Evolutionary conservation across 2,329 filamentous ascomycete species (phyloP).

Genomic region (Calonectria pteridis): DNA sequence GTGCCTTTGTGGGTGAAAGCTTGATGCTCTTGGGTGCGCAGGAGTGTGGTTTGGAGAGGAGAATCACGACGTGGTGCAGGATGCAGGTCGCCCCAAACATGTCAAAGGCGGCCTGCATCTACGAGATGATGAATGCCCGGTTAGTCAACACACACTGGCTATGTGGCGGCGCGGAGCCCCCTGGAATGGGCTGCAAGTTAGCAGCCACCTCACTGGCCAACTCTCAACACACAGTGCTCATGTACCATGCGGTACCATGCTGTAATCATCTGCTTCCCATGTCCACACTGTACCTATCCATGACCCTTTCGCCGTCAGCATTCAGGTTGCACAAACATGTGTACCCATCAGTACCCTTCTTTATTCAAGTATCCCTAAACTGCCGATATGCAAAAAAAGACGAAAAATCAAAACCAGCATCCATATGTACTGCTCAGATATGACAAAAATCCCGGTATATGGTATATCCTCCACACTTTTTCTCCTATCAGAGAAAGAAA

Average conservation of each 20-base stretch:
- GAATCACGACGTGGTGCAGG: not conserved
- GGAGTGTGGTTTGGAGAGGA: not conserved
- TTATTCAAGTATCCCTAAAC: constrained; percentile 9
- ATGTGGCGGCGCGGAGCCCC: not conserved
- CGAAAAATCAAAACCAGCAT: constrained; percentile 2
- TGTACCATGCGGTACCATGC: not conserved
- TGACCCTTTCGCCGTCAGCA: not conserved
- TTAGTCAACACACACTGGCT: not conserved
- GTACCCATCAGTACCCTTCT: not conserved
- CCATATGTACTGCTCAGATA: constrained; percentile 28
- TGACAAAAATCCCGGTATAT: constrained; percentile 37
- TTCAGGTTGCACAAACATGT: not conserved
- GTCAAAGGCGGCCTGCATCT: not conserved
- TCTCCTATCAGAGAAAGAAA: constrained; percentile 20
- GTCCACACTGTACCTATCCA: not conserved
- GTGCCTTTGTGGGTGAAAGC: not conserved
- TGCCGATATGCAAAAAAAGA: constrained; percentile 4
- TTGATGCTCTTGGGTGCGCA: not conserved
- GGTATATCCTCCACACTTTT: constrained; percentile 41
- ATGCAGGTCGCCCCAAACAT: not conserved
- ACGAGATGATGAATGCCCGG: not conserved
- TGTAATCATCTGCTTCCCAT: not conserved
- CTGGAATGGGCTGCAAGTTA: not conserved
- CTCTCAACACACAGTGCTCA: not conserved
- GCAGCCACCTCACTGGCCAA: not conserved